Conservation (phyloP, 371 early-diverging fungal genomes). For the Dichotomocladium elegans region DNA sequence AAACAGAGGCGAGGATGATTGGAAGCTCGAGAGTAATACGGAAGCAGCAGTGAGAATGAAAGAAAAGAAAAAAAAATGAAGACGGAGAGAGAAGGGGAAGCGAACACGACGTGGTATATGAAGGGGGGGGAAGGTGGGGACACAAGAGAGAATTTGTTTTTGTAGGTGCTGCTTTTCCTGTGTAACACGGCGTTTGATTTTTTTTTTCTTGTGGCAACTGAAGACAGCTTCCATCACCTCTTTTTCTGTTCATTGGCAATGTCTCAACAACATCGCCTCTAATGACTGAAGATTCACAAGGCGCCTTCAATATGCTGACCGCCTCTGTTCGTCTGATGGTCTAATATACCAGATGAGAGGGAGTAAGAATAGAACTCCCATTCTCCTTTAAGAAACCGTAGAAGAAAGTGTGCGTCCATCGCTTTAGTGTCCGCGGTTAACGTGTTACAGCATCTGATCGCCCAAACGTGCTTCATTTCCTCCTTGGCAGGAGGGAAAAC, state of each 20-base stretch:
- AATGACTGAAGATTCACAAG: background rate
- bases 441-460: background rate
- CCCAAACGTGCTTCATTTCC: background rate
- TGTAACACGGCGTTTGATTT: no score
- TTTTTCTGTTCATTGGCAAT: no score
- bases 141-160: background rate
- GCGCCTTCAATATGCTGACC: background rate
- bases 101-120: background rate
- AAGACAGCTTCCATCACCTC: no score
- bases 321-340: background rate
- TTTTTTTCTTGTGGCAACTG: no score
- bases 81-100: slow-evolving; percentile 3
- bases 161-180: background rate
- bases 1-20: background rate
- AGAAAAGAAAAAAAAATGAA: background rate
- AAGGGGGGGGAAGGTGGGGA: background rate
- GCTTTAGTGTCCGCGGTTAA: background rate
- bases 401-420: no score
- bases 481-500: background rate
- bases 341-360: background rate
- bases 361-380: background rate
- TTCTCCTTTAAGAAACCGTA: no score
- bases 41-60: background rate
- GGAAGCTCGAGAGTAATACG: background rate
- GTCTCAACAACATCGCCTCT: no score